Evolutionary conservation across 768 basidiomycete genomes (phyloP), one percentile per base, ranked within the genome.

Genomic region (Agrocybe chaxingu): DNA sequence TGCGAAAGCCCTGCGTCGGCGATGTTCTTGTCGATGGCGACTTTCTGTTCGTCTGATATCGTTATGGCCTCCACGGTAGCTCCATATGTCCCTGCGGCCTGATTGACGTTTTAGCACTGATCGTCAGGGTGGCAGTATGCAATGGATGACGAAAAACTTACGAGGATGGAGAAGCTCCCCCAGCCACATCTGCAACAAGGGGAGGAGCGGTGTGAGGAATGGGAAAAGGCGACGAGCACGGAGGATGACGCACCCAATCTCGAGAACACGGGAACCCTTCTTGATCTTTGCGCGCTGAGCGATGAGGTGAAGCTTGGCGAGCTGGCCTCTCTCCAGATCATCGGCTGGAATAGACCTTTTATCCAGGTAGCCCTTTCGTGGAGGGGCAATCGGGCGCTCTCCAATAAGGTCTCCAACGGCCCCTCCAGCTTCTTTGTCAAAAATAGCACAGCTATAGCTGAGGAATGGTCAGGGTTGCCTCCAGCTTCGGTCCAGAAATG

Each of bases 81-180:
- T 13, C 53, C 49, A 30, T 54, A 54, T 3, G 44, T 50, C 11
- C 48, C 48, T 8, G 53, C 53, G 1, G 35, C 49, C 53, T 54
- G 7, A 24, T 24, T 24, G 24, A 24, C 24, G 5, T 24, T 24
- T 24, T 24, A 24, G 5, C 24, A 24, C 24, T 3, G 24, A 24
- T 24, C 24, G 24, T 24, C 24, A 24, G 24, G 24, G 24, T 24
- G 2, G 24, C 24, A 1, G 24, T 5, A 24, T 3, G 30, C 11
- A n/a, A 35, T 24, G n/a, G 13, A 30, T 35, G 30, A 31, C 11
- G 34, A 19, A 32, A 8, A 4, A 9, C 44, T 2, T 3, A 54
- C 53, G 29, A 54, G 36, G 16, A 54, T 54, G 2, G 53, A n/a
- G n/a, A 54, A 54, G 40, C 53, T 54, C 29, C 49, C 53, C 53